These are phyloP conservation scores for Nicotiana knightiana DNA, from an alignment of 257 asterid genomes.

Conservation along the genomic window DNA sequence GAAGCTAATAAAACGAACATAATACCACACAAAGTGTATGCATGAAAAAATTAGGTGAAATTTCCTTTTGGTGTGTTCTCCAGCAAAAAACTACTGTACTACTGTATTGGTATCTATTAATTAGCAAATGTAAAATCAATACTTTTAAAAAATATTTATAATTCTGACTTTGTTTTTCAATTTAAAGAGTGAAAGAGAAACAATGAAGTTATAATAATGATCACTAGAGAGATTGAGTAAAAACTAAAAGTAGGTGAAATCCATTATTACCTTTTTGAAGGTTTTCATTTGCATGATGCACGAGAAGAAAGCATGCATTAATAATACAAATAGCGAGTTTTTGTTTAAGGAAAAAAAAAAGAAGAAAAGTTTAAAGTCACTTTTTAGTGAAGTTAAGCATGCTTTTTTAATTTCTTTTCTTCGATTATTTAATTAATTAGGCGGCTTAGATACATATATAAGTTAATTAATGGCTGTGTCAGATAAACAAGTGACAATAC, in stretches of 20 bases:
- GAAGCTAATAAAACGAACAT: not conserved
- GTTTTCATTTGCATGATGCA: conserved; percentile 1
- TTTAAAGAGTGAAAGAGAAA: not conserved
- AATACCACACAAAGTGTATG: not conserved
- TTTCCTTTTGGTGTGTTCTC: not conserved
- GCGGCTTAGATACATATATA: not conserved
- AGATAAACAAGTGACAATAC: not conserved
- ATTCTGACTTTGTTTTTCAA: not conserved
- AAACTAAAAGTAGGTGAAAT: not conserved
- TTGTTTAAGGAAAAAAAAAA: not conserved
- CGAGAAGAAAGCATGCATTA: conserved; percentile 5
- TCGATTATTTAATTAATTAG: not conserved
- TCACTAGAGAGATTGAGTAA: not conserved
- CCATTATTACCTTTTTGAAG: not conserved
- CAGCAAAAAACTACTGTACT: too few species aligned
- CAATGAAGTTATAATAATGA: not conserved
- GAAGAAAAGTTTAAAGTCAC: not conserved
- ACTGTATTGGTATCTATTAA: not conserved
- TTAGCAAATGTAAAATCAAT: not conserved
- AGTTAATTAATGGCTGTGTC: not conserved
- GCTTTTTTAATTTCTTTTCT: not conserved
- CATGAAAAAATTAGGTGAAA: not conserved
- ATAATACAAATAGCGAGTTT: not conserved
- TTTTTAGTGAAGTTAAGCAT: not conserved
- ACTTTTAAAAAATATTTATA: not conserved